Conservation (phyloP, 805 yeast genomes). For the Candida corydali region DNA sequence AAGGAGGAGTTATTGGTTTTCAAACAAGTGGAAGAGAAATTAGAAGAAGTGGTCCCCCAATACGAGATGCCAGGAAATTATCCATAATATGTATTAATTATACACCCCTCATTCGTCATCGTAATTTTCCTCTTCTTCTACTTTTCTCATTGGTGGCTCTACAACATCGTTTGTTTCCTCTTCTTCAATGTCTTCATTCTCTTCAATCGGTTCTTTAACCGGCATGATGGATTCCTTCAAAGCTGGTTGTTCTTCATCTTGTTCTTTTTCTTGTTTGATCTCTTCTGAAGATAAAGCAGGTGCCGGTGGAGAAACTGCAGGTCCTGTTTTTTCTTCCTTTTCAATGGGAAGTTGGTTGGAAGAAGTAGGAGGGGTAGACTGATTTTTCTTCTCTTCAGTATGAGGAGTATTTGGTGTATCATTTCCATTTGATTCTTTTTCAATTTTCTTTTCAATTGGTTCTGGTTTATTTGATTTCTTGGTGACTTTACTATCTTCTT, state of each 20-base stretch:
- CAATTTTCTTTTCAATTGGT: conserved; percentile 3
- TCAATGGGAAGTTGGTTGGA: conserved; percentile 4
- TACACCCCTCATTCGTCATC: too few species aligned
- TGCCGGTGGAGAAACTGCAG: conserved; percentile 3
- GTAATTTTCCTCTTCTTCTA: conserved; percentile 44
- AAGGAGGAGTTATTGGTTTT: conserved; percentile 6
- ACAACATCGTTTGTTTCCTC: conserved; percentile 5
- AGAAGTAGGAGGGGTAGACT: conserved; percentile 1
- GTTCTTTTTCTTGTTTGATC: conserved; percentile 4
- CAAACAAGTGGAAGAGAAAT: not conserved
- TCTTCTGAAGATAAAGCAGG: conserved; percentile 2
- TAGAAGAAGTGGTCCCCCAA: not conserved
- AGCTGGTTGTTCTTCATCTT: conserved; percentile 4
- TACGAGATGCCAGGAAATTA: conserved; percentile 7
- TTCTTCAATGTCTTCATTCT: conserved; percentile 8
- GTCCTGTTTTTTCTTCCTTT: conserved; percentile 4
- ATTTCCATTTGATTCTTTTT: conserved; percentile 12
- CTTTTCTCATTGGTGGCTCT: conserved; percentile 34
- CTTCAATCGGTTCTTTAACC: conserved; percentile 7
- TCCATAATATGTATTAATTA: conserved; percentile 7
- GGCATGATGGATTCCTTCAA: conserved; percentile 1
- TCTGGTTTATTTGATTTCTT: conserved; percentile 19
- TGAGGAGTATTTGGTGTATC: conserved; percentile 1
- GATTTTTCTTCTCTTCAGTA: not conserved
- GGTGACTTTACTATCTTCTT: conserved; percentile 24